Evolutionary conservation across 2,329 filamentous ascomycete species (phyloP), one percentile per base, ranked within the genome.

Genomic region (Didymella keratinophila): DNA sequence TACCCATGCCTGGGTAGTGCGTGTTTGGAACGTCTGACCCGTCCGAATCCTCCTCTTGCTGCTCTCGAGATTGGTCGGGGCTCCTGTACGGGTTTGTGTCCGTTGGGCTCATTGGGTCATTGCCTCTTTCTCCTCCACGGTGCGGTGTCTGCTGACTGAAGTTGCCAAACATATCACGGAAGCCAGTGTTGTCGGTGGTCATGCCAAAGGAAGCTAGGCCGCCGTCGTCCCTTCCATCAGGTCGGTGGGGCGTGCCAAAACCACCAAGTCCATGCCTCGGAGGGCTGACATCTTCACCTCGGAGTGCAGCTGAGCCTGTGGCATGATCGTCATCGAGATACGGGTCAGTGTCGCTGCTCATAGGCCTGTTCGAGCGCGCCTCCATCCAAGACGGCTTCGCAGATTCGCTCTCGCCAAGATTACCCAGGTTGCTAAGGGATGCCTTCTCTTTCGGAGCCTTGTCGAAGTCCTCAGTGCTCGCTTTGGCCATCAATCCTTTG

Each of bases 71-170:
- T 36, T 89, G 90, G 8, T 90, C 87, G 2, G 95, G 95, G 75
- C 94, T 98, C 64, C 93, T 91, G 74, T 95, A 99, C 1, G 95
- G 95, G 72, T 99, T 99, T 3, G 95, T 98, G 71, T 96, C 92
- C 0, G 93, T 95, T 11, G 95, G 95, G 74, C 94, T 98, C 71
- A 92, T 86, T 0, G 91, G 89, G 58, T 92, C 91, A 64, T 88
- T 82, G n/a, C 68, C 71, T 25, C 72, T 75, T 55, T 79, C 77
- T 50, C 80, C 64, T 52, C 76, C 75, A 49, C 78, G 77, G 39
- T 81, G 79, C 11, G 84, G 83, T 16, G 82, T 83, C 42, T 84
- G 82, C 62, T 86, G 83, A 76, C 83, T 77, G 47, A 83, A 81
- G 53, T 87, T 84, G 36, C 86, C 83, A 69, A 85, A 80, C 63